These are phyloP conservation scores for Neurospora sp. DNA, from an alignment of 495 filamentous ascomycete species.

Conservation along the genomic window DNA sequence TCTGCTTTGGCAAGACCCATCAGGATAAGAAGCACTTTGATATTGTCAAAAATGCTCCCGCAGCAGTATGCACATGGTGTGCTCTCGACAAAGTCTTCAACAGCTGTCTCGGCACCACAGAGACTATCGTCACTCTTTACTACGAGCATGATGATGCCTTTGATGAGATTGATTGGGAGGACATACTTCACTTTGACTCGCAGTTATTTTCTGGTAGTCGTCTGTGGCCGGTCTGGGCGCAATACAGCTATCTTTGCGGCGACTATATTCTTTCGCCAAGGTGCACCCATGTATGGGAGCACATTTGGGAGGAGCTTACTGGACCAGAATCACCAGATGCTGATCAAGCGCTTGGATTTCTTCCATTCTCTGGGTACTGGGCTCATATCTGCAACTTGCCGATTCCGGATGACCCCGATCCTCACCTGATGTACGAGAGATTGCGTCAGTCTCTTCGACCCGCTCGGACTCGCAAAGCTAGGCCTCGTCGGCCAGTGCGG, in stretches of 20 bases:
- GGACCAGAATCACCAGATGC: not conserved
- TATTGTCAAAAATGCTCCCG: not conserved
- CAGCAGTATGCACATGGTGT: not conserved
- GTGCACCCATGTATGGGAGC: too few species aligned
- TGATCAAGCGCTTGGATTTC: not conserved
- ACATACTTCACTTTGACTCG: not conserved
- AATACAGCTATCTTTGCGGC: not conserved
- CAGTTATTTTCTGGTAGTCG: not conserved
- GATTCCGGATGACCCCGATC: not conserved
- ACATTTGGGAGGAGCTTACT: not conserved
- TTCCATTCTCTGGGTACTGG: not conserved
- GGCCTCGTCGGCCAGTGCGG: not conserved
- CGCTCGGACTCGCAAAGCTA: not conserved
- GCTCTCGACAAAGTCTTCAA: not conserved
- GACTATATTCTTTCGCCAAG: not conserved
- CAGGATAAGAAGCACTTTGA: not conserved
- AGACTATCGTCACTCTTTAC: not conserved
- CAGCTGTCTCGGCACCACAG: not conserved
- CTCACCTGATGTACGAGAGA: not conserved
- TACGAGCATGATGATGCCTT: not conserved
- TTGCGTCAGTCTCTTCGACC: not conserved
- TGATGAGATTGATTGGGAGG: not conserved
- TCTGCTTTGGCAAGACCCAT: fast-evolving
- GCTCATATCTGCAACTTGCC: not conserved
- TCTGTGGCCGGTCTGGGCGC: not conserved